A percentile compares a stretch with the other conserved stretches of the same genome.
Evolutionary conservation across 768 basidiomycete genomes (phyloP).

Genomic region (Imleria badia): DNA sequence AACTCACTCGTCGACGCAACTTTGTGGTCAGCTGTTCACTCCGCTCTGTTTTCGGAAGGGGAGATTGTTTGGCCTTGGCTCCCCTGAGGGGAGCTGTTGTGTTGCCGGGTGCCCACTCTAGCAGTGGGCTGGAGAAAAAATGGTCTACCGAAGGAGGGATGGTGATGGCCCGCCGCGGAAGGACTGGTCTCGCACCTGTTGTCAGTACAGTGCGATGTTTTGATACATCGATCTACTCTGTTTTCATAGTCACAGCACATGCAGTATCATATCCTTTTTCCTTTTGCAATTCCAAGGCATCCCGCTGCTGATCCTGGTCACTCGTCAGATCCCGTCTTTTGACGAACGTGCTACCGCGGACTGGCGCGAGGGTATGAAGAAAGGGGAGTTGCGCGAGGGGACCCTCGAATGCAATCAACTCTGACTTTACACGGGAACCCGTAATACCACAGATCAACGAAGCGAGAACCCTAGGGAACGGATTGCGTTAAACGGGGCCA

Average conservation of each 20-base stretch:
- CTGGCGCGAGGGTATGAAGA: conserved; percentile 18
- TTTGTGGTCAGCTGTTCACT: conserved; percentile 9
- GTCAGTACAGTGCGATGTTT: conserved; percentile 20
- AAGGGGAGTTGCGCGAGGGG: background rate
- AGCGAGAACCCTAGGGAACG: conserved; percentile 18
- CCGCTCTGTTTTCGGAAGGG: conserved; percentile 12
- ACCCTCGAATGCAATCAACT: conserved; percentile 19
- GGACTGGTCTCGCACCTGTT: conserved; percentile 28
- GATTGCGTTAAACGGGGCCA: conserved; percentile 6
- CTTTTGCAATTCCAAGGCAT: conserved; percentile 14
- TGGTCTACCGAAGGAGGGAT: conserved; percentile 21
- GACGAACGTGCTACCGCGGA: conserved; percentile 6
- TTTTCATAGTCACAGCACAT: conserved; percentile 26
- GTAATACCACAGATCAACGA: conserved; percentile 11
- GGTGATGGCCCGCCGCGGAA: conserved; percentile 27
- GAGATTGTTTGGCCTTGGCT: conserved; percentile 13
- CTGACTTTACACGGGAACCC: background rate
- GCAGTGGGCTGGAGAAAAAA: conserved; percentile 33
- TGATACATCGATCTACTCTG: conserved; percentile 18
- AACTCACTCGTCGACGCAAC: conserved; percentile 19
- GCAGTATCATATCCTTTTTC: conserved; percentile 9
- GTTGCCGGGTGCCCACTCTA: conserved; percentile 30
- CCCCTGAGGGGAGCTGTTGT: conserved; percentile 25
- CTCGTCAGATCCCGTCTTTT: background rate
- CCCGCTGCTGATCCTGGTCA: background rate